Evolutionary conservation across 2,329 filamentous ascomycete genomes (phyloP).

Genomic region (Cercospora citrullina): DNA sequence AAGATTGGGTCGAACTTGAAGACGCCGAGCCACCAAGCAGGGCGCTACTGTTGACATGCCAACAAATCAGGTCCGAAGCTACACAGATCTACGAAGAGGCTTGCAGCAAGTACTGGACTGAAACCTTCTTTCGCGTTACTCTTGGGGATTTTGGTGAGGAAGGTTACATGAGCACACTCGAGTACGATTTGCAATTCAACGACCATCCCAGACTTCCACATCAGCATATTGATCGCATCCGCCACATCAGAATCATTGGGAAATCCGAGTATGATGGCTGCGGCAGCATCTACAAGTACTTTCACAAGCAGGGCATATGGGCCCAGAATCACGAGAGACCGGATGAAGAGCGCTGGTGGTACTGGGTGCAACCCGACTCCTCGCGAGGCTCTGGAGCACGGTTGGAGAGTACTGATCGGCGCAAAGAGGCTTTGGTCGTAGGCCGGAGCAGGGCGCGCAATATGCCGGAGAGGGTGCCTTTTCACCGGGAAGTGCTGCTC

Average conservation of each 20-base stretch:
- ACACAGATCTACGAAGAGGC: neutral
- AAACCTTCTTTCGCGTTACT: neutral
- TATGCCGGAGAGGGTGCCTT: neutral
- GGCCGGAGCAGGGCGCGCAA: neutral
- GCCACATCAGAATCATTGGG: neutral
- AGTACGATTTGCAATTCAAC: no score
- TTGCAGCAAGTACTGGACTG: neutral
- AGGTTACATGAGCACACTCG: no score
- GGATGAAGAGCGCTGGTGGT: no score
- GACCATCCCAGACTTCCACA: neutral
- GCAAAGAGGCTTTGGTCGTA: neutral
- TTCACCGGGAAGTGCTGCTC: neutral
- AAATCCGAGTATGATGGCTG: neutral
- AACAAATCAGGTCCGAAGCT: neutral
- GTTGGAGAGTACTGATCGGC: neutral
- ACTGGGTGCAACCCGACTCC: neutral
- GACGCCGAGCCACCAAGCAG: neutral
- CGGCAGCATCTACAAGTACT: neutral
- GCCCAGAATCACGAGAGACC: no score
- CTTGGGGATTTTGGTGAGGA: neutral
- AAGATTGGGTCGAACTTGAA: neutral
- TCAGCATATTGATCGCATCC: neutral
- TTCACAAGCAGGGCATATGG: neutral
- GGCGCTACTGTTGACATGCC: neutral
- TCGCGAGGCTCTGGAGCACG: no score